These are phyloP conservation scores for Fusarium mangiferae DNA, from an alignment of 2,329 filamentous ascomycete species.

Conservation along the genomic window DNA sequence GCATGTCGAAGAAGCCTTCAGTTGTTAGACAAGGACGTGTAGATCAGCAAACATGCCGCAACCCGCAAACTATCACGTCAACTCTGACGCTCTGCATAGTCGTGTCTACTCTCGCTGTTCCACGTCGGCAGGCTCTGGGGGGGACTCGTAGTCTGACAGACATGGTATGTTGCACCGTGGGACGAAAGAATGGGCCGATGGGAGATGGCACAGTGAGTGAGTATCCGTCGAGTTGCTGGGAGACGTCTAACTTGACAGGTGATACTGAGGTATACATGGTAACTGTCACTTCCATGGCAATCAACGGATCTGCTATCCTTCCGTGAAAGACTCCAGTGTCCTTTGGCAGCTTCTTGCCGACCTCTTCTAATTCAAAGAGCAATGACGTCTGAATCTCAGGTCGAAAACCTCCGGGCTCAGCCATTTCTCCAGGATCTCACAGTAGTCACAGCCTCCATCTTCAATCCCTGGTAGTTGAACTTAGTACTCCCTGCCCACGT, in stretches of 20 bases:
- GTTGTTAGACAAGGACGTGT: slow-evolving; percentile 16
- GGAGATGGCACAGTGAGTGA: background rate
- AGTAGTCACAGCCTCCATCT: background rate
- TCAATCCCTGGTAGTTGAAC: background rate
- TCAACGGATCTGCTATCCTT: background rate
- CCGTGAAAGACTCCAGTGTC: background rate
- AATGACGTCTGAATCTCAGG: background rate
- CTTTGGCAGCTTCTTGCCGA: background rate
- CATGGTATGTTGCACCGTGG: slow-evolving; percentile 15
- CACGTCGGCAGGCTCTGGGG: background rate
- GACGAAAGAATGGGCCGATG: slow-evolving; percentile 21
- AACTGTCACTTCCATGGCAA: slow-evolving; percentile 2
- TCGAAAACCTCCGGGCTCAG: background rate
- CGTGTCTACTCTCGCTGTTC: slow-evolving; percentile 19
- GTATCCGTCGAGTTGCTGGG: slow-evolving; percentile 2
- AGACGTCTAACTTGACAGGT: slow-evolving; percentile 23
- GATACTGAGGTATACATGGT: background rate
- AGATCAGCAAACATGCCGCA: slow-evolving; percentile 33
- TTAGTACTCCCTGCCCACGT: slow-evolving; percentile 24
- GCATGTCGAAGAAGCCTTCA: background rate
- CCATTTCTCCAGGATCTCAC: background rate
- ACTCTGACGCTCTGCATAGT: background rate
- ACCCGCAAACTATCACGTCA: slow-evolving; percentile 13
- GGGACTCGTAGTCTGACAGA: slow-evolving; percentile 17
- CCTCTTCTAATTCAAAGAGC: background rate